Evolutionary conservation across 2,329 filamentous ascomycete species (phyloP).

Genomic region (Alternaria ventricosa): DNA sequence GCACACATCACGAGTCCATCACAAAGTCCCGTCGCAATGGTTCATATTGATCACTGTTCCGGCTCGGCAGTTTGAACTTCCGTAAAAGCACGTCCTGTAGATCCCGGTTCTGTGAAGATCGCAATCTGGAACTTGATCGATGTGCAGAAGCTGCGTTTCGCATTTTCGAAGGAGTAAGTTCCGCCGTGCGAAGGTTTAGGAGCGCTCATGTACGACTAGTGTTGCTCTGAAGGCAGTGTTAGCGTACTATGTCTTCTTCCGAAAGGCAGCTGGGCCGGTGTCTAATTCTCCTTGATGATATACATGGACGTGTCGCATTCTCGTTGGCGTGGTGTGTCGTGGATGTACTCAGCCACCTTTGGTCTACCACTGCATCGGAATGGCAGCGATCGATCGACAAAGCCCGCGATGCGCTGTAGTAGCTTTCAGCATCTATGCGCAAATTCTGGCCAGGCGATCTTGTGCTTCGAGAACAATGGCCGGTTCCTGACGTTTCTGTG

Average conservation of each 20-base stretch:
- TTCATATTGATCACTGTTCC: neutral
- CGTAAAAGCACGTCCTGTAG: neutral
- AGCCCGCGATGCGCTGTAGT: neutral
- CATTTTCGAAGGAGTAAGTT: neutral
- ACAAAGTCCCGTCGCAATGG: neutral
- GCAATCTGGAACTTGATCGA: neutral
- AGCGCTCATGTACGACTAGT: neutral
- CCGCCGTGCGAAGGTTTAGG: neutral
- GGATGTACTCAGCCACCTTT: neutral
- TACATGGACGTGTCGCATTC: neutral
- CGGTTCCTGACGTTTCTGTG: neutral
- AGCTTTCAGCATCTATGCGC: neutral
- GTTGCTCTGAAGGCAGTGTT: neutral
- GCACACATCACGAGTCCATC: neutral
- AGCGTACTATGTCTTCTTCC: neutral
- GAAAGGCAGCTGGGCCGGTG: neutral
- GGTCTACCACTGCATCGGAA: neutral
- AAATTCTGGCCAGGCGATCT: neutral
- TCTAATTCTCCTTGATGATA: neutral
- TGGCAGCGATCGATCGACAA: neutral
- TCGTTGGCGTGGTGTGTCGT: neutral
- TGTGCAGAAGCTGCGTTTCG: neutral
- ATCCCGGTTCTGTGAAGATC: neutral
- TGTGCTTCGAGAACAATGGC: neutral
- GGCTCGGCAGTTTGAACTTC: conserved; percentile 1